Conservation (phyloP, 345 rosid species). For the Populus euphratica region DNA sequence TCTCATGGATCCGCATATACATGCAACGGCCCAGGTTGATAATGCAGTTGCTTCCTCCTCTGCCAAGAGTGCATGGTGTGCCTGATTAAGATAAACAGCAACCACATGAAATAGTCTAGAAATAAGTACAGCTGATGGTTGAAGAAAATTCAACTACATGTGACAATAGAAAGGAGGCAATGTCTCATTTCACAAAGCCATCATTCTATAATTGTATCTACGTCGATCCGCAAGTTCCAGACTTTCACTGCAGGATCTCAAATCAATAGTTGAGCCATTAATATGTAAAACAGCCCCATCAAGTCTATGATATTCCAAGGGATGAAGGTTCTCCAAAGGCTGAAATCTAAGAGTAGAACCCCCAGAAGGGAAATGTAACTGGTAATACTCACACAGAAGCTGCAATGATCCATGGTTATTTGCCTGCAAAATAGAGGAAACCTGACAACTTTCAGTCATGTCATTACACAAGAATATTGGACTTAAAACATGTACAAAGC, state of each 20-base stretch:
- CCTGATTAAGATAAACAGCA: constrained; percentile 45
- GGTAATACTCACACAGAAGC: constrained; percentile 74
- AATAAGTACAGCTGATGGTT: constrained; percentile 5
- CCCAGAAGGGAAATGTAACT: constrained; percentile 56
- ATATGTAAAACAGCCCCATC: constrained; percentile 51
- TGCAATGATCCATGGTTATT: constrained; percentile 75
- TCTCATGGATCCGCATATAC: constrained; percentile 82
- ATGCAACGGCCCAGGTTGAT: constrained; percentile 88
- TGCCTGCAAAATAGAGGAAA: constrained; percentile 50
- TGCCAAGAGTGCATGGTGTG: constrained; percentile 60
- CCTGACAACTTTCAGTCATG: too few species aligned
- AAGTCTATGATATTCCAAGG: constrained; percentile 70
- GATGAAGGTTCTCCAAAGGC: constrained; percentile 89
- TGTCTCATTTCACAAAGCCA: too few species aligned
- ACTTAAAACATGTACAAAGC: background rate
- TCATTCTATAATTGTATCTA: constrained; percentile 22
- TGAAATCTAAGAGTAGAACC: constrained; percentile 74
- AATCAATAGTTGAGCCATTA: constrained; percentile 62
- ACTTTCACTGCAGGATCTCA: constrained; percentile 64
- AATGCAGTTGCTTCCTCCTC: constrained; percentile 91
- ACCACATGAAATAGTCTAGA: background rate
- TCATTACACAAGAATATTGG: background rate
- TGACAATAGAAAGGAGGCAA: background rate
- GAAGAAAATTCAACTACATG: background rate
- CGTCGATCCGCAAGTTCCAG: constrained; percentile 85